Base-by-base conservation (phyloP, 2,329 filamentous ascomycete genomes). In the Tolypocladium cylindrosporum region DNA sequence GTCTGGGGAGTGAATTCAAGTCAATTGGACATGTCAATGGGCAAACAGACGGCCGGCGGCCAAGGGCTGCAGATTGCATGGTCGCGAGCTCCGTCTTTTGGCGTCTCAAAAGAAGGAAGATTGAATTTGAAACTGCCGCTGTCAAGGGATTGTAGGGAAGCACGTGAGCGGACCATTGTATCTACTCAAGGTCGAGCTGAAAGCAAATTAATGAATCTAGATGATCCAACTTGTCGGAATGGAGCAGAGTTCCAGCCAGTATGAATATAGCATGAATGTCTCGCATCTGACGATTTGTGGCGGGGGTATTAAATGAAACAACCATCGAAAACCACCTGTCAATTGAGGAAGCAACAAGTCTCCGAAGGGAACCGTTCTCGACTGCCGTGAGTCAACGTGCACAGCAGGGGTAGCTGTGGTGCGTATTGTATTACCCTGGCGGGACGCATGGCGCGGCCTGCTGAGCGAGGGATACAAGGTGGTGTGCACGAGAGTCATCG, bases 21-120 rank as follows among this genome's bases (percentile, higher is more conserved):
- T 55, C 53, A 43, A 41, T 55, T 41, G 40, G 39, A 55, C 53
- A 55, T n/a, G 53, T 55, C 53, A 43, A 55, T 42, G 24, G 39
- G 40, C 39, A 41, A 31, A 36, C 8, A 42, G 27, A 42, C 27
- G 39, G 40, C 16, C 24, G 24, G 31, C 19, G 16, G 48, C 19
- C 27, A 13, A 55, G 8, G 16, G 16, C 37, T 34, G 39, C 53
- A 52, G 14, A 34, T 31, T 54, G 21, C 52, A 41, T 41, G 16
- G 24, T n/a, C 3, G 27, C 24, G 13, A 34, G 31, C 48, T 37
- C 48, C 31, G 31, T 51, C 48, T n/a, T 36, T 52, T 36, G 19
- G 16, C 2, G 19, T 36, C 31, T 52, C 31, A 13, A 14, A 4
- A 27, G 6, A 21, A 37, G 31, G 21, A 13, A 37, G 27, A n/a